These are phyloP conservation scores for Breynia disticha DNA, from an alignment of 441 rosid species.

Conservation along the genomic window DNA sequence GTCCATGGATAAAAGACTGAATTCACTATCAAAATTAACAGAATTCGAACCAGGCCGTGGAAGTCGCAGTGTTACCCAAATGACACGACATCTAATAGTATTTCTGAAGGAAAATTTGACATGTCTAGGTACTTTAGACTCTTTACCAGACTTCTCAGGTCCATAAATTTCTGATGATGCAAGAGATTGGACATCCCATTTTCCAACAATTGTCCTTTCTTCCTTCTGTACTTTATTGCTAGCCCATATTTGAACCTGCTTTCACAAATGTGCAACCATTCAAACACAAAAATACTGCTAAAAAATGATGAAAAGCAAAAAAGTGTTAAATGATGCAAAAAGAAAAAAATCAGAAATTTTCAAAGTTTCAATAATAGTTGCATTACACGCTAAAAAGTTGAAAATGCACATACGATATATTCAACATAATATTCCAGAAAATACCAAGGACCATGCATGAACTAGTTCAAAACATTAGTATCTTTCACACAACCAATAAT, in stretches of 20 bases:
- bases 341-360: too few species aligned
- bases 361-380: too few species aligned
- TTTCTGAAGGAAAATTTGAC: slow-evolving; percentile 64
- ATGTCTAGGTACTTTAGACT: slow-evolving; percentile 69
- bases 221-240: slow-evolving; percentile 75
- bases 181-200: slow-evolving; percentile 86
- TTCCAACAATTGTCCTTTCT: slow-evolving; percentile 78
- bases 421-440: background rate
- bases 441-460: background rate
- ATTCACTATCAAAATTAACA: slow-evolving; percentile 58
- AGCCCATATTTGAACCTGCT: slow-evolving; percentile 97
- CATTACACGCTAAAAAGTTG: too few species aligned
- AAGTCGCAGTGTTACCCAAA: slow-evolving; percentile 76
- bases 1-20: slow-evolving; percentile 67
- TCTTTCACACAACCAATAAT: too few species aligned
- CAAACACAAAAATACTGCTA: background rate
- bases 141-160: slow-evolving; percentile 46
- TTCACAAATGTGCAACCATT: slow-evolving; percentile 15
- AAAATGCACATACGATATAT: too few species aligned
- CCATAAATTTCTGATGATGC: slow-evolving; percentile 65
- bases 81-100: slow-evolving; percentile 74
- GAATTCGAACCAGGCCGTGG: slow-evolving; percentile 82
- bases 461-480: too few species aligned
- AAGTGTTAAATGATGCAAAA: too few species aligned
- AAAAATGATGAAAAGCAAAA: slow-evolving; percentile 7